A percentile compares a stretch with the other conserved stretches of the same genome.
Evolutionary conservation across 129 eudicot species (phyloP).

Genomic region (Flaveria bidentis): DNA sequence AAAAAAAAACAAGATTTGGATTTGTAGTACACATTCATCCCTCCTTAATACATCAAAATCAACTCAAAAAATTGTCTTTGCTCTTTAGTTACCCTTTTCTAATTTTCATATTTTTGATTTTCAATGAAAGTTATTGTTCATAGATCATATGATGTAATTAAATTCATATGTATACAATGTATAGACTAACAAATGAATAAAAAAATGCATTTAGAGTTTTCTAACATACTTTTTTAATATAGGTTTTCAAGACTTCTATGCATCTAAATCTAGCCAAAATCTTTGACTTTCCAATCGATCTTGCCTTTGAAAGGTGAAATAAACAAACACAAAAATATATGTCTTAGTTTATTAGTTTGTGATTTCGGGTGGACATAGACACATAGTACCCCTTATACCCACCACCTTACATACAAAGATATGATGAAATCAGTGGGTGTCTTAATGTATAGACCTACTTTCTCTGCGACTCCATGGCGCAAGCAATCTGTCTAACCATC

Average conservation of each 20-base stretch:
- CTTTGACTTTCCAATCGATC: slow-evolving; percentile 1
- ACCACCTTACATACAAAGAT: no score
- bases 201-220: background rate
- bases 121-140: background rate
- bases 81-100: background rate
- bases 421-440: background rate
- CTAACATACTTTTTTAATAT: background rate
- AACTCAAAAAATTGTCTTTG: no score
- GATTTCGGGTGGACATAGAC: background rate
- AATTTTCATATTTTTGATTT: background rate
- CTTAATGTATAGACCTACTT: background rate
- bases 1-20: no score
- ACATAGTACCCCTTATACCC: background rate
- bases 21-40: background rate
- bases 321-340: no score
- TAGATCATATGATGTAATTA: no score
- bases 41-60: background rate
- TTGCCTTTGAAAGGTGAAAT: background rate
- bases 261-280: background rate
- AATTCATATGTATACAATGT: background rate
- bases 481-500: background rate
- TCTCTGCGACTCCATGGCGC: background rate
- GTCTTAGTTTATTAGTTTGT: background rate
- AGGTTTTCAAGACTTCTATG: background rate
- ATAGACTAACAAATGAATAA: background rate